Conservation (phyloP, 192 early-diverging fungal species). For the Backusella sp. region DNA sequence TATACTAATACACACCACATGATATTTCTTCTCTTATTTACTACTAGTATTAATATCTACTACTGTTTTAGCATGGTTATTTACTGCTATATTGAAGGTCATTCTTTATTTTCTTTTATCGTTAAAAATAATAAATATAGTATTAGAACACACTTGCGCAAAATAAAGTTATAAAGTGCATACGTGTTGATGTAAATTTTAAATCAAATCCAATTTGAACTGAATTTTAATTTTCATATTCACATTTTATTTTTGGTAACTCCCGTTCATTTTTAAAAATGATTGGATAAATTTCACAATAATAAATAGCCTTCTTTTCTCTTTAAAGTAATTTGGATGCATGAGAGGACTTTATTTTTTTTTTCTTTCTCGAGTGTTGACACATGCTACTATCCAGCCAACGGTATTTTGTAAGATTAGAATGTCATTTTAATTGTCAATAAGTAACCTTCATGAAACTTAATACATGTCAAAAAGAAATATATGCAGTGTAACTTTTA, state of each 20-base stretch:
- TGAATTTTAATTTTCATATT: background rate
- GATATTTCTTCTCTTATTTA: too few relatives aligned
- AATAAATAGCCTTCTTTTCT: background rate
- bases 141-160: background rate
- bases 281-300: background rate
- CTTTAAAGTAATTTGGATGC: background rate
- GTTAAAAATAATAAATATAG: too few relatives aligned
- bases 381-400: slow-evolving; percentile 8
- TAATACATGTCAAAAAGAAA: background rate
- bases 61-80: too few relatives aligned
- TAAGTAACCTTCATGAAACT: background rate
- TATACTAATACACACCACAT: too few relatives aligned
- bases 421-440: background rate
- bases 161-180: background rate
- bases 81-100: too few relatives aligned
- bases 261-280: background rate
- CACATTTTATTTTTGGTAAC: background rate
- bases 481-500: background rate
- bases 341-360: background rate
- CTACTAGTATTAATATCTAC: too few relatives aligned
- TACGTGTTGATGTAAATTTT: background rate
- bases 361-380: background rate
- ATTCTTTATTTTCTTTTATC: too few relatives aligned
- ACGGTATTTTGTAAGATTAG: background rate
- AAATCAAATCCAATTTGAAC: background rate